A percentile compares a stretch with the other conserved stretches of the same genome.
phyloP scores from a whole-genome alignment of 2,329 filamentous ascomycete genomes.

The Penicillium expansum region DNA sequence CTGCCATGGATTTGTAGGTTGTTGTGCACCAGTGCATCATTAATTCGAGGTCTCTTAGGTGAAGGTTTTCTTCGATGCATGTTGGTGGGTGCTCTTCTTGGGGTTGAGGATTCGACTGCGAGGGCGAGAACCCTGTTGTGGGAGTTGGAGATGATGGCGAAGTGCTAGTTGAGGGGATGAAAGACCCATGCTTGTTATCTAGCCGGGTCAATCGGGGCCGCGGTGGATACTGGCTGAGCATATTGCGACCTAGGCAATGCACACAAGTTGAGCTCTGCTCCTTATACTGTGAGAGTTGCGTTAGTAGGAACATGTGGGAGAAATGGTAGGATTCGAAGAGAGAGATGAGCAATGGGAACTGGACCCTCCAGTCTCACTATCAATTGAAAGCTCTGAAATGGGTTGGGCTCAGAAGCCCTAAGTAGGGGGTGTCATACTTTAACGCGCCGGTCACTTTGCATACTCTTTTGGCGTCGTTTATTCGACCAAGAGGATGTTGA shows the following conservation, averaged over 20 bases:
- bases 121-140: background rate
- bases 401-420: background rate
- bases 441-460: slow-evolving; percentile 7
- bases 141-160: background rate
- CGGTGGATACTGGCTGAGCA: slow-evolving; percentile 10
- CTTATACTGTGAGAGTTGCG: background rate
- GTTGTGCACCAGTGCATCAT: slow-evolving; percentile 38
- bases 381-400: background rate
- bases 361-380: background rate
- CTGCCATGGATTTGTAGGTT: slow-evolving; percentile 34
- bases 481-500: background rate
- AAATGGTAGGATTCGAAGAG: background rate
- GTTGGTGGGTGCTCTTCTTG: background rate
- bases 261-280: slow-evolving; percentile 1
- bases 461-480: slow-evolving; percentile 2
- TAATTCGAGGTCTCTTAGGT: slow-evolving; percentile 34
- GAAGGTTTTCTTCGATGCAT: slow-evolving; percentile 13
- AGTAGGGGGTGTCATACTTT: slow-evolving; percentile 2
- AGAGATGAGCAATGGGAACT: background rate
- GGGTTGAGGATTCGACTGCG: background rate
- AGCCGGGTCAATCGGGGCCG: slow-evolving; percentile 18
- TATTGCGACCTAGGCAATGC: slow-evolving; percentile 15
- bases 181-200: slow-evolving; percentile 14
- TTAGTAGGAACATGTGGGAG: background rate
- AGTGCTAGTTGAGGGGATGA: background rate